These are phyloP conservation scores for Favolaschia claudopus DNA, from an alignment of 768 basidiomycete species.

Conservation along the genomic window DNA sequence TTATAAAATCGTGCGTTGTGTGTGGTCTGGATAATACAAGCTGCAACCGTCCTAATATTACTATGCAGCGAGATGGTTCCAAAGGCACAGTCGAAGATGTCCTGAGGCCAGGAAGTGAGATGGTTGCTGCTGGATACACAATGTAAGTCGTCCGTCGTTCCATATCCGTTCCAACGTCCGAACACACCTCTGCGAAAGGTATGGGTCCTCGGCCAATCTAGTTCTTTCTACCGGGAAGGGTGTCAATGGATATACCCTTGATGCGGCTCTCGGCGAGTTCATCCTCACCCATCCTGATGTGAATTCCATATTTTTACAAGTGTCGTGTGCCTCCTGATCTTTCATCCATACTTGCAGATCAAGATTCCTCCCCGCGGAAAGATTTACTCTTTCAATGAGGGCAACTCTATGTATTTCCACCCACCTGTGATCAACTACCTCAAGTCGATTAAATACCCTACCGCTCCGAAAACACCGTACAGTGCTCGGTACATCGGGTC, in stretches of 20 bases:
- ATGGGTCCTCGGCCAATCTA: slow-evolving; percentile 94
- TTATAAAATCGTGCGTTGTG: slow-evolving; percentile 80
- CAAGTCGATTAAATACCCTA: slow-evolving; percentile 90
- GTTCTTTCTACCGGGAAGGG: slow-evolving; percentile 95
- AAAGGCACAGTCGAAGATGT: slow-evolving; percentile 87
- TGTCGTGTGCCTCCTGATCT: slow-evolving; percentile 10
- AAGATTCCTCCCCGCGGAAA: slow-evolving; percentile 93
- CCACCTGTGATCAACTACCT: slow-evolving; percentile 82
- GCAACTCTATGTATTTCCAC: slow-evolving; percentile 95
- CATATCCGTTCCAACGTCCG: background rate
- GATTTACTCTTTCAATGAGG: slow-evolving; percentile 99
- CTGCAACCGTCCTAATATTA: background rate
- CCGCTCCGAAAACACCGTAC: slow-evolving; percentile 81
- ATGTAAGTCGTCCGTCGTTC: slow-evolving; percentile 66
- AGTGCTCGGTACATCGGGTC: slow-evolving; percentile 95
- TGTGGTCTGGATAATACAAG: background rate
- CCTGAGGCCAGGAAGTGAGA: slow-evolving; percentile 90
- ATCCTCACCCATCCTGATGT: slow-evolving; percentile 98
- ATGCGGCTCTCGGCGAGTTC: slow-evolving; percentile 95
- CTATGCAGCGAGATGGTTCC: slow-evolving; percentile 72
- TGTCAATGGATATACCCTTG: slow-evolving; percentile 98
- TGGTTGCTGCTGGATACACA: slow-evolving; percentile 98
- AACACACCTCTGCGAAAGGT: slow-evolving; percentile 43
- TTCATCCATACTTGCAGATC: slow-evolving; percentile 61
- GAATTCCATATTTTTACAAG: slow-evolving; percentile 31